Conservation (phyloP, 305 asterid genomes). For the Solanum hybrid region DNA sequence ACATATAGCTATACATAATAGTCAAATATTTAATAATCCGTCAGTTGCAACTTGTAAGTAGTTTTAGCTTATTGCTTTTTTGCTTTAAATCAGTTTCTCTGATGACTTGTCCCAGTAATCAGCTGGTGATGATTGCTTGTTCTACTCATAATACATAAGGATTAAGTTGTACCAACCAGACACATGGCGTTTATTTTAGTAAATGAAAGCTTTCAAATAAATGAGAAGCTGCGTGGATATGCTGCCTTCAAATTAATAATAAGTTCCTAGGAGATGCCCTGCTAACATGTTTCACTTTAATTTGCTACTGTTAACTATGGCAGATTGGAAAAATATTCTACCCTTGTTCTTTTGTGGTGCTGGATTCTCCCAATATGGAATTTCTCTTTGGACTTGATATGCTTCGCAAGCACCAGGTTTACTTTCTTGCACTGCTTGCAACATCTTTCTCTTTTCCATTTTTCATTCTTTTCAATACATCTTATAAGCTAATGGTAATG, state of each 20-base stretch:
- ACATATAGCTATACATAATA: neutral
- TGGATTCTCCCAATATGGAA: constrained; percentile 95
- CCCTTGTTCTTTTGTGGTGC: constrained; percentile 81
- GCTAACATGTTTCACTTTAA: neutral
- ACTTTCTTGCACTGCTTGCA: neutral
- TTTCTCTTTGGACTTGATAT: constrained; percentile 95
- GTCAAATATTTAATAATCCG: neutral
- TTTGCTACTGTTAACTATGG: constrained; percentile 13
- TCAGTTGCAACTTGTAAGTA: neutral
- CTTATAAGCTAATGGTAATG: constrained; percentile 10
- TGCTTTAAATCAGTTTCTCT: neutral
- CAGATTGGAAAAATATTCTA: constrained; percentile 77
- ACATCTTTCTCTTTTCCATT: constrained; percentile 4
- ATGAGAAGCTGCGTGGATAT: neutral
- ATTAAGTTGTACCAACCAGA: neutral
- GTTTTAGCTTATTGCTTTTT: neutral
- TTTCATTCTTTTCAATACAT: constrained; percentile 8
- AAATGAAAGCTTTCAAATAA: neutral
- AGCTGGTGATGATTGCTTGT: neutral
- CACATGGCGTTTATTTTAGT: neutral
- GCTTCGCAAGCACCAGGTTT: constrained; percentile 98
- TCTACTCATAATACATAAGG: neutral
- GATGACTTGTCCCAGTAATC: neutral
- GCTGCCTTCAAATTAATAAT: neutral
- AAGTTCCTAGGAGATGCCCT: neutral